Evolutionary conservation across 352 stramenopile species (phyloP).

Genomic region (Phytophthora fragariae): DNA sequence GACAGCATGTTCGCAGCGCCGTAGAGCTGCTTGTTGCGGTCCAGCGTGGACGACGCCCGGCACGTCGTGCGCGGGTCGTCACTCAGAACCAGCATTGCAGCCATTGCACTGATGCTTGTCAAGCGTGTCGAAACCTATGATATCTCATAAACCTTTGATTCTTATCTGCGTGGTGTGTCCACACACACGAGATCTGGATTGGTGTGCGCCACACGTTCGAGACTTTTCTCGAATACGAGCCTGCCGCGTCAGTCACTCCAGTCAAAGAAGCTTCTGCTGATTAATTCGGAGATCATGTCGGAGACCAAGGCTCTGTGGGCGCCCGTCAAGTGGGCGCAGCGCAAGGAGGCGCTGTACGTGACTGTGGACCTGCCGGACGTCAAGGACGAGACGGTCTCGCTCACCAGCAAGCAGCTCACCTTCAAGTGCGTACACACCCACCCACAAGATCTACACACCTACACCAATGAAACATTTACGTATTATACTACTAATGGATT

Average conservation of each 20-base stretch:
- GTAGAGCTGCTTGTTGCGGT: conserved; percentile 72
- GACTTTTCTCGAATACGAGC: conserved; percentile 42
- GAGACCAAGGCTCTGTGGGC: conserved; percentile 77
- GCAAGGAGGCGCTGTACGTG: conserved; percentile 96
- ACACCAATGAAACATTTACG: no score
- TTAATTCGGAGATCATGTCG: conserved; percentile 31
- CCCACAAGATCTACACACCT: no score
- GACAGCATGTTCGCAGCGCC: conserved; percentile 66
- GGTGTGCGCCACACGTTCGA: conserved; percentile 14
- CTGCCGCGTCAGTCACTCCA: conserved; percentile 5
- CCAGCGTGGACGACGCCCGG: conserved; percentile 72
- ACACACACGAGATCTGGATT: neutral
- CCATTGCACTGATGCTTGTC: neutral
- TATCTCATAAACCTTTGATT: neutral
- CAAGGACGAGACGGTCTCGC: conserved; percentile 93
- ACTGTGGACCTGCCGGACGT: conserved; percentile 96
- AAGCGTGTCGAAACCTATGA: neutral
- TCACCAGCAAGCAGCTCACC: conserved; percentile 90
- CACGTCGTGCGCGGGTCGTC: conserved; percentile 53
- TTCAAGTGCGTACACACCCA: conserved; percentile 68
- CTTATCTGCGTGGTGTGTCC: no score
- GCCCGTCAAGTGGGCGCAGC: conserved; percentile 97
- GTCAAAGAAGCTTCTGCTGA: conserved; percentile 17
- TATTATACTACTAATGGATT: neutral
- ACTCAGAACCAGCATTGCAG: conserved; percentile 38